phyloP scores from a whole-genome alignment of 331 rosid species.

The Quercus phellos region DNA sequence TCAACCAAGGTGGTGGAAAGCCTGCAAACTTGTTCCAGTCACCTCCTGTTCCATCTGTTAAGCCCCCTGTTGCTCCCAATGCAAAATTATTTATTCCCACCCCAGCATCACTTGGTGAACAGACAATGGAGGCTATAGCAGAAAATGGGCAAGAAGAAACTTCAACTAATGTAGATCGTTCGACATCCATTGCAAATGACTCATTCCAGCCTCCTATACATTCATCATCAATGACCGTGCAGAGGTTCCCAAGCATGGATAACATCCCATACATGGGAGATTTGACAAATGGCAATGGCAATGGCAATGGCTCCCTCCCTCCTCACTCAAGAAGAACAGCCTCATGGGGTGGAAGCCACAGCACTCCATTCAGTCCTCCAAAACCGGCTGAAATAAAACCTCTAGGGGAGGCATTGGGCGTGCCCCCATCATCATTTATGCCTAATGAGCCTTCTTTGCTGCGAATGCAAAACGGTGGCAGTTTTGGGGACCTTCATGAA shows the following conservation, averaged over 20 bases:
- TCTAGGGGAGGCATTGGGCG: conserved; percentile 49
- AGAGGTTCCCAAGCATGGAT: conserved; percentile 65
- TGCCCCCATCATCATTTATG: conserved; percentile 42
- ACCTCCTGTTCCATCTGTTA: conserved; percentile 56
- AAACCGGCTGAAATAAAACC: conserved; percentile 34
- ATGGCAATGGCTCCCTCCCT: conserved; percentile 23
- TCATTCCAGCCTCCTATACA: conserved; percentile 39
- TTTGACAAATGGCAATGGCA: conserved; percentile 16
- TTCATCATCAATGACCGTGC: conserved; percentile 27
- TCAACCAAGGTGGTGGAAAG: conserved; percentile 75
- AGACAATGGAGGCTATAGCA: conserved; percentile 49
- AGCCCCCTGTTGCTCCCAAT: conserved; percentile 57
- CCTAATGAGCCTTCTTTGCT: conserved; percentile 36
- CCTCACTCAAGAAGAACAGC: conserved; percentile 65
- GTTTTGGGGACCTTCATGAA: conserved; percentile 80
- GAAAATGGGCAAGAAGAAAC: conserved; percentile 54
- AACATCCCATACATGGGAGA: conserved; percentile 42
- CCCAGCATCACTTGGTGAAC: conserved; percentile 44
- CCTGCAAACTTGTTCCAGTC: conserved; percentile 69
- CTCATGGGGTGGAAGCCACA: conserved; percentile 75
- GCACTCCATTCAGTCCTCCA: conserved; percentile 43
- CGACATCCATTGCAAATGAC: conserved; percentile 41
- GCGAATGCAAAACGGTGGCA: conserved; percentile 37
- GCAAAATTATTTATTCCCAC: conserved; percentile 82
- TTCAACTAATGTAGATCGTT: conserved; percentile 30